phyloP scores from a whole-genome alignment of 805 yeast species.

The Zygoascus flipseniorum region DNA sequence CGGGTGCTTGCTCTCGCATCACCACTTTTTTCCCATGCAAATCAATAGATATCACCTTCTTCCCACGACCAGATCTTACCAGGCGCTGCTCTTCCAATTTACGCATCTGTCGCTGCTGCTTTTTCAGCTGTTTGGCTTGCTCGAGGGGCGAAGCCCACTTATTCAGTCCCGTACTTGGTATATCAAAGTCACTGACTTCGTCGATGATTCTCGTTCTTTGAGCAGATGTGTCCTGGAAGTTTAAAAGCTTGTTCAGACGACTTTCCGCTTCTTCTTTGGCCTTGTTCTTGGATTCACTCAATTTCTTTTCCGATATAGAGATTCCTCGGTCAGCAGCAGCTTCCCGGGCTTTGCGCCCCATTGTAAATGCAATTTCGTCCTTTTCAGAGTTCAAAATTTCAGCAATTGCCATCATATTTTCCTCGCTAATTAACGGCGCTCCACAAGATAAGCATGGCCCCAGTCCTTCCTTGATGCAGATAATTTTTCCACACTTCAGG shows the following conservation, averaged over 20 bases:
- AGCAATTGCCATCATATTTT: conserved; percentile 49
- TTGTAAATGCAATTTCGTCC: conserved; percentile 28
- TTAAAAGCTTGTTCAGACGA: conserved; percentile 61
- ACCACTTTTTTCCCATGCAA: conserved; percentile 71
- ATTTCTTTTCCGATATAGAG: conserved; percentile 4
- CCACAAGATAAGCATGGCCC: conserved; percentile 88
- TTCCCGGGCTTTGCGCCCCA: conserved; percentile 30
- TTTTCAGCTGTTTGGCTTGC: conserved; percentile 76
- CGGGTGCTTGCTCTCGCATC: conserved; percentile 11
- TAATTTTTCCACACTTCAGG: conserved; percentile 85
- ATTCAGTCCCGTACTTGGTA: conserved; percentile 45
- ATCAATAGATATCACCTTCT: conserved; percentile 65
- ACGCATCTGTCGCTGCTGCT: conserved; percentile 69
- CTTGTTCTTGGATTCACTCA: conserved; percentile 23
- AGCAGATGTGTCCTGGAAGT: conserved; percentile 78
- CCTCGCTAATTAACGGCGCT: conserved; percentile 47
- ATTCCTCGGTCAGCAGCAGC: conserved; percentile 29
- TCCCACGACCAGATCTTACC: conserved; percentile 63
- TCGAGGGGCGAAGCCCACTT: conserved; percentile 82
- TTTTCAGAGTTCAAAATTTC: conserved; percentile 53
- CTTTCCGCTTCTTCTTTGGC: conserved; percentile 65
- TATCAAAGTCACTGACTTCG: conserved; percentile 80
- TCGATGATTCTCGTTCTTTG: conserved; percentile 91
- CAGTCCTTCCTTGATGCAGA: conserved; percentile 82
- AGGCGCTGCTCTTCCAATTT: conserved; percentile 52